phyloP scores from a whole-genome alignment of 2,329 filamentous ascomycete genomes.

The Cordyceps sp. region DNA sequence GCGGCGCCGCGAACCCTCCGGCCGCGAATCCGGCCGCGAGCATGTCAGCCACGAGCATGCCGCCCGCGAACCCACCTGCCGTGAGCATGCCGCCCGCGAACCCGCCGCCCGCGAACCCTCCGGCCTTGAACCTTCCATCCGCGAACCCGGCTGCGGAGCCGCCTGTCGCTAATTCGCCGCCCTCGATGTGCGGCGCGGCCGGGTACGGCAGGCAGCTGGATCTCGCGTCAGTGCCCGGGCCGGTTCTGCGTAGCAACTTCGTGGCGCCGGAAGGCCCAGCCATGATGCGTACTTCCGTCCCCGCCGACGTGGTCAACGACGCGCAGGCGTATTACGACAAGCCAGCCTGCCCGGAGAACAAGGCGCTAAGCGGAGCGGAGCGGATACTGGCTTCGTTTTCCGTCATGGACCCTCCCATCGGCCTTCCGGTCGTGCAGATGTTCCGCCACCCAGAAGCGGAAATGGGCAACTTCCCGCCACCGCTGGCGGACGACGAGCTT shows the following conservation, averaged over 20 bases:
- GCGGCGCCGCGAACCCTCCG: neutral
- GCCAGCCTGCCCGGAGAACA: conserved; percentile 1
- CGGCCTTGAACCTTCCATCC: no score
- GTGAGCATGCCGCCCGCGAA: no score
- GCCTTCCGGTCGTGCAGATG: neutral
- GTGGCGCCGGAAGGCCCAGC: neutral
- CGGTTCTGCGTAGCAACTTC: neutral
- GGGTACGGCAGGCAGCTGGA: neutral
- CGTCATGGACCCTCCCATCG: neutral
- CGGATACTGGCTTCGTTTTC: no score
- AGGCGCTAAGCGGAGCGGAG: neutral
- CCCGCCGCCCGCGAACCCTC: no score
- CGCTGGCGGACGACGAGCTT: conserved; percentile 1
- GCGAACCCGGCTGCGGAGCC: no score
- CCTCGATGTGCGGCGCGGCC: no score
- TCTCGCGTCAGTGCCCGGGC: neutral
- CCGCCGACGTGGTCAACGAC: neutral
- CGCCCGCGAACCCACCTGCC: no score
- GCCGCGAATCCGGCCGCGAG: no score
- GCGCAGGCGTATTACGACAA: neutral
- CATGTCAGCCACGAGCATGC: no score
- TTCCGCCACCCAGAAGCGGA: neutral
- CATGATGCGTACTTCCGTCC: neutral
- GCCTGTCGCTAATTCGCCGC: no score
- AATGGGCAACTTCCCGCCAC: neutral